Base-by-base conservation (phyloP, 306 rosid genomes). In the Cicer bijugum region DNA sequence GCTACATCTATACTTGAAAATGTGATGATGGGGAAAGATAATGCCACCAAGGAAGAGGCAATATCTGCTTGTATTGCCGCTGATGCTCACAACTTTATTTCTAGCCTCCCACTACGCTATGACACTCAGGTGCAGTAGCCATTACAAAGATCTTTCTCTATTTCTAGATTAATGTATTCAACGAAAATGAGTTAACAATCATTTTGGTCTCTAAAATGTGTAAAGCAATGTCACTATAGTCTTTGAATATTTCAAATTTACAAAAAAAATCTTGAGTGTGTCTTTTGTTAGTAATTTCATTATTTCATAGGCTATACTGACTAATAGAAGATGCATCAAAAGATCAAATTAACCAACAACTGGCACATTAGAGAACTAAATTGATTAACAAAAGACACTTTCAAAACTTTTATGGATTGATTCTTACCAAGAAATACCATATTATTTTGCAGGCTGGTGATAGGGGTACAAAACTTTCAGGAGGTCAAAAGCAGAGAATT, bases 401-500 rank as follows among this genome's bases (percentile, higher is more conserved):
- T 28, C 35, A 28, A 3, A 28, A 28, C n/a, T 43, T 4, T 64
- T 67, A 51, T 69, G 42, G 4, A 65, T 33, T 50, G 55, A 39
- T 0, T 75, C 69, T 77, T 37, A 33, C 40, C 48, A 69, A 7
- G 43, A 65, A 63, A 28, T 55, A 23, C 47, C n/a, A 38, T 44
- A 6, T 55, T 74, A 52, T 69, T 76, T 9, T 83, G 51, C 84
- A 93, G 98, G 97, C 78, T 75, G 98, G 98, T 38, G 96, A 93
- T 47, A 79, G 86, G 52, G 98, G 97, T 28, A 79, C 93, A 71
- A 88, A 86, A 47, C 91, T 93, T 42, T 93, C 97, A 4, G 97
- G 98, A n/a, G 98, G 96, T 75, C 97, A 93, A 57, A 93, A 89
- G 85, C 98, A 93, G 71, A 72, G 96, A 80, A 89, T 93, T 55